phyloP scores from a whole-genome alignment of 2,329 filamentous ascomycete genomes.

The Coniochaeta sp. region DNA sequence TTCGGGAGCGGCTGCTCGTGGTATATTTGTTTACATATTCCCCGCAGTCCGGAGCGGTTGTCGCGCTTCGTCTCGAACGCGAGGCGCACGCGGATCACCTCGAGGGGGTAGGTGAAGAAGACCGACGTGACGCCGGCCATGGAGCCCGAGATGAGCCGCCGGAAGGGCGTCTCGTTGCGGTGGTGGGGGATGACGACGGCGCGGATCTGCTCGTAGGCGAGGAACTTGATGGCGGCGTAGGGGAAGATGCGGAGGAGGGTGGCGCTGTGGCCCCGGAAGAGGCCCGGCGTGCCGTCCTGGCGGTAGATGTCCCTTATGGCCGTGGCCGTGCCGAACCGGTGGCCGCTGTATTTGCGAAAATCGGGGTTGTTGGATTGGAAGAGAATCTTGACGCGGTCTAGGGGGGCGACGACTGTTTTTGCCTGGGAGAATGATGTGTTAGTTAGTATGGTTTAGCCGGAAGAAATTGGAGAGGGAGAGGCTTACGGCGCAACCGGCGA shows the following conservation, averaged over 20 bases:
- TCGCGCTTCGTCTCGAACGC: slow-evolving; percentile 87
- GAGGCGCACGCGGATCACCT: slow-evolving; percentile 84
- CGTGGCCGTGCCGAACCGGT: slow-evolving; percentile 74
- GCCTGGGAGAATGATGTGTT: slow-evolving; percentile 46
- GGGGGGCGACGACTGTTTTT: slow-evolving; percentile 90
- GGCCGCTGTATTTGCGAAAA: slow-evolving; percentile 87
- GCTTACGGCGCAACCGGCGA: slow-evolving; percentile 87
- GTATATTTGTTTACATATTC: slow-evolving; percentile 83
- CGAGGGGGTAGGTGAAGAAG: slow-evolving; percentile 92
- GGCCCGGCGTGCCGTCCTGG: slow-evolving; percentile 64
- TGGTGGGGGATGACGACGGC: slow-evolving; percentile 64
- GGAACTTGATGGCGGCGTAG: slow-evolving; percentile 95
- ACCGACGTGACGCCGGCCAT: slow-evolving; percentile 82
- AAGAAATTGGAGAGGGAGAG: neutral
- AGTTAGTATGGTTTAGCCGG: slow-evolving; percentile 12
- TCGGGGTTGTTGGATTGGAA: slow-evolving; percentile 94
- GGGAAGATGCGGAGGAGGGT: slow-evolving; percentile 93
- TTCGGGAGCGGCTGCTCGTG: slow-evolving; percentile 54
- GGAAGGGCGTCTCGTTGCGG: slow-evolving; percentile 70
- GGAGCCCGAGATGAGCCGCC: slow-evolving; percentile 68
- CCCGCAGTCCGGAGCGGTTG: slow-evolving; percentile 60
- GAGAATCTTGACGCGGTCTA: slow-evolving; percentile 97
- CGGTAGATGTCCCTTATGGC: slow-evolving; percentile 80
- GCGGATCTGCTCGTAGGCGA: slow-evolving; percentile 95
- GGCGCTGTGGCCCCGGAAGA: slow-evolving; percentile 91